Evolutionary conservation across 148 eudicot species (phyloP), one percentile per base, ranked within the genome.

Genomic region (Drosera capensis): DNA sequence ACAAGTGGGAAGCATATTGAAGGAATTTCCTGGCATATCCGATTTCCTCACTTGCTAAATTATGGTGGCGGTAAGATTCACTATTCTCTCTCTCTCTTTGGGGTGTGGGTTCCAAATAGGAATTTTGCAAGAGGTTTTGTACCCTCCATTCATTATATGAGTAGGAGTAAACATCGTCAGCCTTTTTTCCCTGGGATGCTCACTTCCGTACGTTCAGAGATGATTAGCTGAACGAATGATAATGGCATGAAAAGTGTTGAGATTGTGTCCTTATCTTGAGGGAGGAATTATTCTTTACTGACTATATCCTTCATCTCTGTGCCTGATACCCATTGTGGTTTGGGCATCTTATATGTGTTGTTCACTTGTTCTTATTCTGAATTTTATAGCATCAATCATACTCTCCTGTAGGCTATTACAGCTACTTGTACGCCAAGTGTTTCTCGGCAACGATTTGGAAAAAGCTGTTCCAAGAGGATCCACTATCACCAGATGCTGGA

Each of bases 341-440:
- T 34, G 11, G 31, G 7, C 31, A 28, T 6, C 11, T 6, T 28
- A 11, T 11, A 28, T 16, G 12, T 17, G 3, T 20, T 41, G 21
- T 14, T 3, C 8, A 7, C 7, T 23, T 17, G 14, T 19, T 17
- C 20, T 41, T 23, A 17, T 14, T 39, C 38, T 34, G 9, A 34
- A 34, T 4, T 5, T 2, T 15, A 28, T n/a, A 28, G 9, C 6
- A 34, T 34, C n/a, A 34, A 17, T 20, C 13, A 0, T 41, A n/a
- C 23, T 52, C 43, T 21, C 1, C 8, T 45, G 51, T 44, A 88
- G 97, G 94, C 31, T 88, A 88, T 54, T 88, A 88, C 56, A 88
- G 86, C 77, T 88, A 88, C 71, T 65, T 88, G 71, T 88, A 80
- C 58, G 94, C 97, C 45, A 88, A 80, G 68, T 88, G 97, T 74